Conservation (phyloP, 345 rosid genomes). For the Kernera saxatilis region DNA sequence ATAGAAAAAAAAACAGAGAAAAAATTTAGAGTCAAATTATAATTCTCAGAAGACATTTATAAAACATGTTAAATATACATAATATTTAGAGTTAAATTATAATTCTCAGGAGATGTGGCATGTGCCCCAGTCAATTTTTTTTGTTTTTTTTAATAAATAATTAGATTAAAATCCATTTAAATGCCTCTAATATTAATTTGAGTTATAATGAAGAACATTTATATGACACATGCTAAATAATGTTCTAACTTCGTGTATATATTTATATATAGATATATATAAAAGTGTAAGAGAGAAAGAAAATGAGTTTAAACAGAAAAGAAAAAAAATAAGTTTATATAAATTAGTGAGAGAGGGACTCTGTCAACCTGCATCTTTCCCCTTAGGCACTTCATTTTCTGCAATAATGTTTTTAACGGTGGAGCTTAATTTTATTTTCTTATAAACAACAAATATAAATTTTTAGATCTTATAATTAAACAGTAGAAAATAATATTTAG, state of each 20-base stretch:
- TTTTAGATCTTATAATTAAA: neutral
- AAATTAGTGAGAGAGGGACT: conserved; percentile 1
- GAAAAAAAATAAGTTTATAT: neutral
- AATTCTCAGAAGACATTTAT: neutral
- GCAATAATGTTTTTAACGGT: neutral
- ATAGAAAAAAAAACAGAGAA: too few relatives aligned
- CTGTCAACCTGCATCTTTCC: neutral
- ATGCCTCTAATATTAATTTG: too few relatives aligned
- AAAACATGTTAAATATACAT: neutral
- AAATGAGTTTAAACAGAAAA: neutral
- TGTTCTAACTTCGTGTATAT: too few relatives aligned
- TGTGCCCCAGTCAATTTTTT: too few relatives aligned
- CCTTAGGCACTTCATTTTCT: conserved; percentile 17
- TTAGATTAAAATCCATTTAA: too few relatives aligned
- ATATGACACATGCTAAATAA: too few relatives aligned
- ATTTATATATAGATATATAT: too few relatives aligned
- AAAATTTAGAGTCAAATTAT: neutral
- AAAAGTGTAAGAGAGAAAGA: neutral
- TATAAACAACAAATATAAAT: neutral
- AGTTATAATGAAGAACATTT: too few relatives aligned
- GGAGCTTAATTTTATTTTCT: neutral
- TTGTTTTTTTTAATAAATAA: too few relatives aligned
- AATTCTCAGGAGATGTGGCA: too few relatives aligned
- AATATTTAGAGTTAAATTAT: too few relatives aligned
- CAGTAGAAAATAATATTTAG: neutral